Percentiles rank a stretch among this genome's conserved stretches.
Evolutionary conservation across 805 yeast species (phyloP).

Genomic region (Candida sphagnicola): DNA sequence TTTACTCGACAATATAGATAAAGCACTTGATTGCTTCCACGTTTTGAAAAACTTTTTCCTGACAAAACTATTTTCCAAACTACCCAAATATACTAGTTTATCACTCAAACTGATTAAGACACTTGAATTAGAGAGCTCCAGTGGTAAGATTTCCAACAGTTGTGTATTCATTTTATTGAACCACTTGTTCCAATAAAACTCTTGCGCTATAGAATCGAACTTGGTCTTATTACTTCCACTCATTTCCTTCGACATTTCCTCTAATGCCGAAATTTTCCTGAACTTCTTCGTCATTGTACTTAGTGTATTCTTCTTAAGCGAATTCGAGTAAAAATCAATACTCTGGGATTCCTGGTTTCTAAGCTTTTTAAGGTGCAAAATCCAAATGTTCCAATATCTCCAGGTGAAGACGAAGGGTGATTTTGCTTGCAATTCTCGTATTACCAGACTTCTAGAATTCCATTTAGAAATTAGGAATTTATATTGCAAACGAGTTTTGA

Average conservation of each 20-base stretch:
- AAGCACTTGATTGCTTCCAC: slow-evolving; percentile 11
- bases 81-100: slow-evolving; percentile 11
- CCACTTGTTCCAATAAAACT: slow-evolving; percentile 2
- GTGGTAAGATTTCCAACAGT: neutral
- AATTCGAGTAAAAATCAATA: neutral
- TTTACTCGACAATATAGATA: slow-evolving; percentile 3
- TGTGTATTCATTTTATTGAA: neutral
- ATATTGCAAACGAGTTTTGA: slow-evolving; percentile 9
- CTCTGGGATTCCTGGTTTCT: neutral
- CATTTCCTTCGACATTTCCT: neutral
- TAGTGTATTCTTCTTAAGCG: neutral
- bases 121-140: neutral
- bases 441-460: slow-evolving; percentile 2
- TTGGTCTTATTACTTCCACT: neutral
- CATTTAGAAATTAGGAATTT: slow-evolving; percentile 8
- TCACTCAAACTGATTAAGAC: neutral
- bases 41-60: slow-evolving; percentile 10
- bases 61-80: slow-evolving; percentile 13
- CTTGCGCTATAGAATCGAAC: neutral
- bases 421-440: neutral
- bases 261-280: neutral
- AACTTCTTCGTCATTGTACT: neutral
- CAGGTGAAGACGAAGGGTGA: neutral
- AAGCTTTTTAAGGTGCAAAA: too few relatives aligned
- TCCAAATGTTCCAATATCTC: neutral